Percentiles rank a stretch among this genome's conserved stretches.
Evolutionary conservation across 1,284 basidiomycete species (phyloP).

Genomic region (Moesziomyces parantarcticus): DNA sequence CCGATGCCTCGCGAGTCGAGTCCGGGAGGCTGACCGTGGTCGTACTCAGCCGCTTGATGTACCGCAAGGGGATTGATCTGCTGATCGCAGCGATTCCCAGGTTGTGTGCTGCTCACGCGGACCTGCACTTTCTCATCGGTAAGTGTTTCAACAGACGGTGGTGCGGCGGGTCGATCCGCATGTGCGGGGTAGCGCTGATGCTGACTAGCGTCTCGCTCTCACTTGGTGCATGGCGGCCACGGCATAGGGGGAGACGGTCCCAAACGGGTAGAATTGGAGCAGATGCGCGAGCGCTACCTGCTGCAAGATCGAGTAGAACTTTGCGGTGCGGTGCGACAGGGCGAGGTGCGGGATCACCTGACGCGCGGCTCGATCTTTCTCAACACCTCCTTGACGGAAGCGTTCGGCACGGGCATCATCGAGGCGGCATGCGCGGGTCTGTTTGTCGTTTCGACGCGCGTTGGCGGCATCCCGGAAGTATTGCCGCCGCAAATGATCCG

Average conservation of each 20-base stretch:
- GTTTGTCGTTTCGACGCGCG: slow-evolving; percentile 91
- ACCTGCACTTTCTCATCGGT: slow-evolving; percentile 90
- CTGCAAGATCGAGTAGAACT: slow-evolving; percentile 91
- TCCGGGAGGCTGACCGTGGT: slow-evolving; percentile 78
- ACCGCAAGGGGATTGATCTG: slow-evolving; percentile 96
- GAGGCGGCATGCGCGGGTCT: slow-evolving; percentile 95
- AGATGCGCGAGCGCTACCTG: slow-evolving; percentile 90
- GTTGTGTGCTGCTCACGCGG: slow-evolving; percentile 84
- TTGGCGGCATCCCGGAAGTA: slow-evolving; percentile 95
- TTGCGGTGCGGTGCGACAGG: slow-evolving; percentile 82
- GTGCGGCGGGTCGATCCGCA: no score
- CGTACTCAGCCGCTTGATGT: slow-evolving; percentile 91
- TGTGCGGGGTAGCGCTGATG: not conserved
- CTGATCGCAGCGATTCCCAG: slow-evolving; percentile 90
- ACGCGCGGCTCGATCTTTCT: slow-evolving; percentile 87
- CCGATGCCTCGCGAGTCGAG: slow-evolving; percentile 69
- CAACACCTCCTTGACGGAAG: slow-evolving; percentile 94
- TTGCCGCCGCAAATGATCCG: slow-evolving; percentile 92
- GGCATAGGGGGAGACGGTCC: slow-evolving; percentile 81
- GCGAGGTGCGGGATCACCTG: slow-evolving; percentile 85
- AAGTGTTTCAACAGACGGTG: slow-evolving; percentile 51
- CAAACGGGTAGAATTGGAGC: slow-evolving; percentile 91
- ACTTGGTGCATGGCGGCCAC: not conserved
- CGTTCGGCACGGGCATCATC: slow-evolving; percentile 94
- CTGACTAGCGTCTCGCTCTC: not conserved